These are phyloP conservation scores for Hordeum vulgare DNA, from an alignment of 176 grass and related monocot genomes.

Conservation along the genomic window DNA sequence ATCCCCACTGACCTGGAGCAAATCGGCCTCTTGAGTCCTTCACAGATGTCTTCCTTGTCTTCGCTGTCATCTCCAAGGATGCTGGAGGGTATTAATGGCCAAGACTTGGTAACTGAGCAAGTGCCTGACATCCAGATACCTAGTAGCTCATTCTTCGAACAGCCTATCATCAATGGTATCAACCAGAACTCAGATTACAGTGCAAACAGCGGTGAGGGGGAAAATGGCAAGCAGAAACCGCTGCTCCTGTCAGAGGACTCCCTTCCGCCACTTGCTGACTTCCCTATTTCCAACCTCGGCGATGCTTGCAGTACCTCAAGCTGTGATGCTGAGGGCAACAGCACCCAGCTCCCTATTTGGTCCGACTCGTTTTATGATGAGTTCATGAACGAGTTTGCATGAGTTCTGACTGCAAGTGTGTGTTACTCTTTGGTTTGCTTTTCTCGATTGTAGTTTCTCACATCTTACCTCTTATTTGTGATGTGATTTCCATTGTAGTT, in stretches of 20 bases:
- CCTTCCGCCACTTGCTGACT: constrained; percentile 67
- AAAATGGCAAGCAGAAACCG: constrained; percentile 35
- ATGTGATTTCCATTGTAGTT: constrained; percentile 40
- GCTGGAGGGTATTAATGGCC: constrained; percentile 18
- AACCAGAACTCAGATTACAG: constrained; percentile 29
- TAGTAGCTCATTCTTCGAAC: constrained; percentile 46
- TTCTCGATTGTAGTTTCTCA: constrained; percentile 30
- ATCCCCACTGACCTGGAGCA: constrained; percentile 54
- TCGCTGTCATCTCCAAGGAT: constrained; percentile 42
- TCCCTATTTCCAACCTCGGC: constrained; percentile 56
- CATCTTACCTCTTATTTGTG: constrained; percentile 29
- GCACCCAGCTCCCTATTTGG: constrained; percentile 42
- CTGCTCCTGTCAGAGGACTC: constrained; percentile 41
- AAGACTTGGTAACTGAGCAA: constrained; percentile 30
- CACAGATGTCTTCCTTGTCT: constrained; percentile 53
- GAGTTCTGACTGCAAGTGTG: constrained; percentile 20
- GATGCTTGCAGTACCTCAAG: constrained; percentile 67
- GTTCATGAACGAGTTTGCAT: constrained; percentile 59
- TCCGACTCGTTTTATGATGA: constrained; percentile 62
- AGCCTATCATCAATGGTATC: constrained; percentile 22
- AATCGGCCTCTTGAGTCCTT: constrained; percentile 50
- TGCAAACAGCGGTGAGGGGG: constrained; percentile 26
- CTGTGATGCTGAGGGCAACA: constrained; percentile 57
- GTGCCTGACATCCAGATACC: constrained; percentile 50
- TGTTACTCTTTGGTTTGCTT: constrained; percentile 27